Evolutionary conservation across 495 filamentous ascomycete species (phyloP), one percentile per base, ranked within the genome.

Genomic region (Penicillium lagena): DNA sequence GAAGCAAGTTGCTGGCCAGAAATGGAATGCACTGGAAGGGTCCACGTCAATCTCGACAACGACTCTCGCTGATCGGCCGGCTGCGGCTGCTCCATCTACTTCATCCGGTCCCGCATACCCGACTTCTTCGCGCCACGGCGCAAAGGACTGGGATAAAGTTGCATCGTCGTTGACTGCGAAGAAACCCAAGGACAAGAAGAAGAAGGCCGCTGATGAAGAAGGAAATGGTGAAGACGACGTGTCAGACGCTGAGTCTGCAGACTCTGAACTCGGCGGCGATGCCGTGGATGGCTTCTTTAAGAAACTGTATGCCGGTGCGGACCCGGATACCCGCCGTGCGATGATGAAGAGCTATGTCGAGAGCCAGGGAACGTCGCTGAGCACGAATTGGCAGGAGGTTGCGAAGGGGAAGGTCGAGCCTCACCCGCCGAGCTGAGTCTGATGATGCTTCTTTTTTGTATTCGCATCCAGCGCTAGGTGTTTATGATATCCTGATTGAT

Each of bases 321-420:
- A 87, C 42, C 77, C 81, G 0, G 90, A 98, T 48, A 88, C 87
- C 31, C 80, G 78, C 54, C 77, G 89, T 4, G 93, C 93, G 3
- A 98, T 98, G 93, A 88, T 95, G 79, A 98, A 98, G 78, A 95
- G 89, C 62, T 97, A 87, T 55, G 63, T 80, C 15, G 93, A 98
- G 70, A 96, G 89, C 59, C 87, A 91, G 51, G 93, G 93, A 1
- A 98, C 93, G 0, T 81, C 89, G 2, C 67, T 98, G 48, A 96
- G 90, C 60, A 98, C 94, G 1, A 87, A 91, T 51, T 98, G 93
- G 93, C 63, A 66, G 1, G 90, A 96, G 49, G 93, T 96, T 35
- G 77, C 79, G 12, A 80, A 73, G 45, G 79, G 79, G 29, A 84
- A 70, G 33, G 85, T 95, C 43, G 77, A 86, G 64, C 82, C 82